These are phyloP conservation scores for Citrus mangshanensis DNA, from an alignment of 345 rosid species.

Conservation along the genomic window DNA sequence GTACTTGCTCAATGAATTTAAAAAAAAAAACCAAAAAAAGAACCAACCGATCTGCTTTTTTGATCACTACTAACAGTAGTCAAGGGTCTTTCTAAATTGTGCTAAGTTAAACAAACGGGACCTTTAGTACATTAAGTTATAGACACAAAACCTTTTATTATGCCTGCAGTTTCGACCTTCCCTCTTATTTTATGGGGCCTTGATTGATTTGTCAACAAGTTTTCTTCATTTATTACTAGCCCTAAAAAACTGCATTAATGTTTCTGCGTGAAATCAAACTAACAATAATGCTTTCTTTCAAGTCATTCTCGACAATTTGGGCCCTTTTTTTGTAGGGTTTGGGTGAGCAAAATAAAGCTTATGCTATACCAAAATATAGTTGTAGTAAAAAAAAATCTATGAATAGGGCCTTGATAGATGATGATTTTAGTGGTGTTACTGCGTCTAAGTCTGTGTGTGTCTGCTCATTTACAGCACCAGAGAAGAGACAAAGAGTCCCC, in stretches of 20 bases:
- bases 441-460: slow-evolving; percentile 36
- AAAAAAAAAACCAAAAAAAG: neutral
- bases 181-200: slow-evolving; percentile 4
- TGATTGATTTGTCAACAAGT: slow-evolving; percentile 8
- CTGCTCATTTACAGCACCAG: slow-evolving; percentile 81
- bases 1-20: neutral
- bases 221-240: neutral
- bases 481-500: slow-evolving; percentile 99
- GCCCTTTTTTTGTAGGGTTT: neutral
- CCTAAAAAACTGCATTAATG: neutral
- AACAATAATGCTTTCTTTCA: too few relatives aligned
- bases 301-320: neutral
- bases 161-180: slow-evolving; percentile 19
- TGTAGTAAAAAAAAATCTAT: neutral
- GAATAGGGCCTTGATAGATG: neutral
- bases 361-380: slow-evolving; percentile 9
- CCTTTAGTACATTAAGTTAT: neutral
- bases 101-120: neutral
- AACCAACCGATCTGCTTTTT: slow-evolving; percentile 16
- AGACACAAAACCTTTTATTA: neutral
- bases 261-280: too few relatives aligned
- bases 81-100: neutral
- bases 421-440: slow-evolving; percentile 43
- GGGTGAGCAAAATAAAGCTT: neutral
- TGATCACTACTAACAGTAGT: neutral